Evolutionary conservation across 2,329 filamentous ascomycete species (phyloP), one percentile per base, ranked within the genome.

Genomic region (Calonectria multiphialidica): DNA sequence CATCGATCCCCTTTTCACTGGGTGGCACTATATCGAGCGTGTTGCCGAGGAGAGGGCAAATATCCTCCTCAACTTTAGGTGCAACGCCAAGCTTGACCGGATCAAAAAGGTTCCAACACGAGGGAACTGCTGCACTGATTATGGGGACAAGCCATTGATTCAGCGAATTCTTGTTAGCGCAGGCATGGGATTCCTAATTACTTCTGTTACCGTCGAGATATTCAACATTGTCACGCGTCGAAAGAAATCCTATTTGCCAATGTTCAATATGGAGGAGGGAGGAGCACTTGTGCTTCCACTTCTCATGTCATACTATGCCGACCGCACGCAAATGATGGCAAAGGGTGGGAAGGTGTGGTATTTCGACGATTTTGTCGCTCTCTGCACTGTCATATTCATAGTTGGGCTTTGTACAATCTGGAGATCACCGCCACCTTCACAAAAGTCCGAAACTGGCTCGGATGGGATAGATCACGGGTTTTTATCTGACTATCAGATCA

Each of bases 51-150:
- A 70, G 75, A 82, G 76, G 78, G 84, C 77, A 42, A 84, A 72
- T 81, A 80, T 90, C n/a, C 76, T 91, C 0, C 82, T 92, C 33
- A 90, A 89, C 74, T 79, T 87, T 18, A 86, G 88, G 50, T 92
- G 90, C 79, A 91, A 74, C 78, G 86, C 80, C 74, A 85, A 74
- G 76, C 82, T 72, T 68, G 80, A 72, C 75, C 80, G 68, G 2
- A 67, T 78, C 21, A 73, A 76, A 13, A 81, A 81, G 25, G 86
- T 85, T 68, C 85, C 86, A 0, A 87, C 86, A 73, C 82, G 86
- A 57, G 83, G 86, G 65, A 90, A 67, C 30, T 91, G 89, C 78
- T 91, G 89, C 75, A 87, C 82, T 49, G 84, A 83, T 49, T 90
- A 90, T 74, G 78, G 81, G 8, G 50, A 63, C 16, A 78, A 72